Conservation (phyloP, 2,329 filamentous ascomycete species). For the Aspergillus flavus region DNA sequence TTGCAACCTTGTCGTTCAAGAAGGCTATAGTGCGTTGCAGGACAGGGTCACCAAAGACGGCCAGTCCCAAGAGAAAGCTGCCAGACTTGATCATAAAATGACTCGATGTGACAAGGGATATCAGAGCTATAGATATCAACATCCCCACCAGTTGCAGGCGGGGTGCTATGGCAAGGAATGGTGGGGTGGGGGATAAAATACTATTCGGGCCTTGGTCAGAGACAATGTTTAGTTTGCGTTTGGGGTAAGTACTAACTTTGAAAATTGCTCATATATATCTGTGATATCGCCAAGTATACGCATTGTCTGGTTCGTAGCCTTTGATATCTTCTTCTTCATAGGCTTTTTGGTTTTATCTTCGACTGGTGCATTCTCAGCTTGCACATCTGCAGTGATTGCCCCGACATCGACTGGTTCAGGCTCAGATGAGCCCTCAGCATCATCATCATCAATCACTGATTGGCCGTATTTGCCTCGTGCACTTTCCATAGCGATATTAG, state of each 20-base stretch:
- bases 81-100: slow-evolving; percentile 67
- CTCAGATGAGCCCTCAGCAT: slow-evolving; percentile 42
- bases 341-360: slow-evolving; percentile 74
- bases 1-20: slow-evolving; percentile 55
- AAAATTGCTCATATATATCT: slow-evolving; percentile 67
- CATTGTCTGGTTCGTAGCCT: slow-evolving; percentile 75
- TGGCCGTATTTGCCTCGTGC: slow-evolving; percentile 77
- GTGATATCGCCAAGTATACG: slow-evolving; percentile 62
- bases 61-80: slow-evolving; percentile 69
- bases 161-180: slow-evolving; percentile 59
- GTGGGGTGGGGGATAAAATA: slow-evolving; percentile 63
- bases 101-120: slow-evolving; percentile 58
- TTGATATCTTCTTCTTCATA: slow-evolving; percentile 76
- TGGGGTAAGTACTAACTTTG: slow-evolving; percentile 48
- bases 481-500: slow-evolving; percentile 71
- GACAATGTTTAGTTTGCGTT: background rate
- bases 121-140: slow-evolving; percentile 55
- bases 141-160: slow-evolving; percentile 59
- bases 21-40: slow-evolving; percentile 62
- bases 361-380: slow-evolving; percentile 52
- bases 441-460: slow-evolving; percentile 55
- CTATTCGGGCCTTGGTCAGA: slow-evolving; percentile 29
- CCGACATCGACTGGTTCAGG: slow-evolving; percentile 62
- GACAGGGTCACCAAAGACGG: slow-evolving; percentile 78
- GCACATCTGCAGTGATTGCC: slow-evolving; percentile 52